These are phyloP conservation scores for Colletotrichum sp. DNA, from an alignment of 2,329 filamentous ascomycete species.

Conservation along the genomic window DNA sequence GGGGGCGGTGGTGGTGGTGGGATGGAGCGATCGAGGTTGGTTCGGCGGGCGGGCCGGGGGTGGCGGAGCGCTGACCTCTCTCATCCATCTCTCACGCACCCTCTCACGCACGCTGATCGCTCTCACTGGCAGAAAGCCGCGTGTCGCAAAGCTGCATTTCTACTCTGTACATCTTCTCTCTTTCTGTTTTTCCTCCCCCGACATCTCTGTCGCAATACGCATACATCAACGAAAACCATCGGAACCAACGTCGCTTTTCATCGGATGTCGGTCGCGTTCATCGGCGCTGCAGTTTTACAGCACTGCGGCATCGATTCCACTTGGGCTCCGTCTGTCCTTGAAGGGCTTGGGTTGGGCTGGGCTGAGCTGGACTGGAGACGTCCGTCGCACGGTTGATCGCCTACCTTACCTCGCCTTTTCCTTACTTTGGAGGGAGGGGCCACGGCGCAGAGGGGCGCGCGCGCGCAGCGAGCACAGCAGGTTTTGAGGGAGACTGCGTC, in stretches of 20 bases:
- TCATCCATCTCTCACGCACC: not conserved
- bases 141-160: not conserved
- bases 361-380: not conserved
- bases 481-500: not conserved
- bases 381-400: not conserved
- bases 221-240: not conserved
- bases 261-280: not conserved
- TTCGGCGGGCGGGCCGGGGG: not conserved
- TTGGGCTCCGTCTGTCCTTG: not conserved
- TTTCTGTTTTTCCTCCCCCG: not conserved
- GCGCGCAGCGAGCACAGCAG: not conserved
- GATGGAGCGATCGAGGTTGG: constrained; percentile 13
- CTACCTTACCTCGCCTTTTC: not conserved
- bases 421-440: not conserved
- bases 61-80: constrained; percentile 14
- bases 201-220: not conserved
- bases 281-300: not conserved
- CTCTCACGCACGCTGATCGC: not conserved
- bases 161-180: not conserved
- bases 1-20: not conserved
- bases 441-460: not conserved
- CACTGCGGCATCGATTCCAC: not conserved
- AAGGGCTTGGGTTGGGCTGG: not conserved
- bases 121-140: not conserved
- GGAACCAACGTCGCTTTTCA: not conserved